phyloP scores from a whole-genome alignment of 2,329 filamentous ascomycete species.

The Xylariaceae sp. region DNA sequence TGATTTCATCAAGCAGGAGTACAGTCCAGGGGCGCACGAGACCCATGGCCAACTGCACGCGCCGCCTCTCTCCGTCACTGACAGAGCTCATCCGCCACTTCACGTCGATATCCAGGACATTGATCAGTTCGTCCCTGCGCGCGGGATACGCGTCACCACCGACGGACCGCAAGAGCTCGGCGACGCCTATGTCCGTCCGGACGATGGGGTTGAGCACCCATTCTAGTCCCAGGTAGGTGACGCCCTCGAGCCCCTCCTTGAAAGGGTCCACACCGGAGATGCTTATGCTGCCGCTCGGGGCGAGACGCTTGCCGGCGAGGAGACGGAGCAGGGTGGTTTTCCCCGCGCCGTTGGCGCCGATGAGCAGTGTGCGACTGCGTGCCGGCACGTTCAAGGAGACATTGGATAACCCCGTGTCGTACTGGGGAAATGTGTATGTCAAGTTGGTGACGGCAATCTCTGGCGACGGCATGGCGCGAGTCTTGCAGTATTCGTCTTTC shows the following conservation, averaged over 20 bases:
- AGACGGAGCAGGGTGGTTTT: conserved; percentile 96
- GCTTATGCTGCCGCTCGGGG: conserved; percentile 67
- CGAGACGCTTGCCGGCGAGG: conserved; percentile 89
- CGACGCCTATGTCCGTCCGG: conserved; percentile 87
- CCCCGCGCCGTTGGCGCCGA: conserved; percentile 94
- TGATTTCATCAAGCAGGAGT: conserved; percentile 90
- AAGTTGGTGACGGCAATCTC: conserved; percentile 70
- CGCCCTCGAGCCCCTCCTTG: conserved; percentile 81
- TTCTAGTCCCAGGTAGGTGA: conserved; percentile 94
- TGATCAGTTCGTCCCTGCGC: conserved; percentile 80
- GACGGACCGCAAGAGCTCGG: conserved; percentile 76
- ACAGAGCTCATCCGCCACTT: conserved; percentile 95
- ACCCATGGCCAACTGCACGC: conserved; percentile 96
- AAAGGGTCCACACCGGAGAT: conserved; percentile 89
- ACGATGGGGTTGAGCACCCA: conserved; percentile 98
- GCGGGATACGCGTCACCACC: conserved; percentile 80
- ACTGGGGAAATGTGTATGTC: conserved; percentile 85
- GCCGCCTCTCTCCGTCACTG: conserved; percentile 81
- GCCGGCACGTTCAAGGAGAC: conserved; percentile 74
- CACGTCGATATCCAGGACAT: conserved; percentile 86
- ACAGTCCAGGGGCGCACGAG: conserved; percentile 87
- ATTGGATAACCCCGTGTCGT: conserved; percentile 70
- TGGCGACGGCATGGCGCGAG: conserved; percentile 17
- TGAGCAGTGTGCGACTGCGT: conserved; percentile 81
- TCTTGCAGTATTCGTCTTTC: background rate